Evolutionary conservation across 371 early-diverging fungal species (phyloP).

Genomic region (Mucor lusitanicus): DNA sequence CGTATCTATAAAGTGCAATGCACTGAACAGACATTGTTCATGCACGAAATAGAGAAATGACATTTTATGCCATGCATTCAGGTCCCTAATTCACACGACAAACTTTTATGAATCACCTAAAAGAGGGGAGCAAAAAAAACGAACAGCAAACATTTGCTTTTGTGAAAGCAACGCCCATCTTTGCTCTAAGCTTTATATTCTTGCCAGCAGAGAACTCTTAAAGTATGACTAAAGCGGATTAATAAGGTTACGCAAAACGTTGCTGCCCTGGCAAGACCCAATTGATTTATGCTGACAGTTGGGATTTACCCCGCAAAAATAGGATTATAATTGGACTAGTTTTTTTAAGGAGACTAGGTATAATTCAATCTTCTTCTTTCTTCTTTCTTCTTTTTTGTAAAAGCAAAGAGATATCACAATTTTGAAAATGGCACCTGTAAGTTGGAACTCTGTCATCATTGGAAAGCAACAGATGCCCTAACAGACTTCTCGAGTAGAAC

Average conservation of each 20-base stretch:
- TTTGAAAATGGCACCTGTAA: constrained; percentile 16
- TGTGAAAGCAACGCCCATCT: neutral
- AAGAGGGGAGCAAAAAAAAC: neutral
- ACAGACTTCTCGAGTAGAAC: neutral
- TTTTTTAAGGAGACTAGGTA: neutral
- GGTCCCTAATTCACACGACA: neutral
- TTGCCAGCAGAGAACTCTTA: neutral
- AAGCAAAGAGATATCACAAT: neutral
- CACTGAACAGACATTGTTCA: neutral
- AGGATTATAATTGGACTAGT: neutral
- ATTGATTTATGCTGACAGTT: constrained; percentile 6
- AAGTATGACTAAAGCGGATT: constrained; percentile 1
- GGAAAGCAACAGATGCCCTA: neutral
- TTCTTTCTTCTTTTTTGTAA: neutral
- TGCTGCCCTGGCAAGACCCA: neutral
- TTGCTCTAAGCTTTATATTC: neutral
- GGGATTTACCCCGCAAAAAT: constrained; percentile 1
- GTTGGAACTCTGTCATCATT: neutral
- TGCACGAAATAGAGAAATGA: neutral
- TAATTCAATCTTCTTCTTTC: neutral
- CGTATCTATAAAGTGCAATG: neutral
- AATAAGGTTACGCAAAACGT: neutral
- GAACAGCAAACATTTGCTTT: neutral
- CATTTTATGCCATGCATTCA: neutral
- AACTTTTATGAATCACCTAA: constrained; percentile 4